phyloP scores from a whole-genome alignment of 2,329 filamentous ascomycete species.

The Fusarium beomiforme region DNA sequence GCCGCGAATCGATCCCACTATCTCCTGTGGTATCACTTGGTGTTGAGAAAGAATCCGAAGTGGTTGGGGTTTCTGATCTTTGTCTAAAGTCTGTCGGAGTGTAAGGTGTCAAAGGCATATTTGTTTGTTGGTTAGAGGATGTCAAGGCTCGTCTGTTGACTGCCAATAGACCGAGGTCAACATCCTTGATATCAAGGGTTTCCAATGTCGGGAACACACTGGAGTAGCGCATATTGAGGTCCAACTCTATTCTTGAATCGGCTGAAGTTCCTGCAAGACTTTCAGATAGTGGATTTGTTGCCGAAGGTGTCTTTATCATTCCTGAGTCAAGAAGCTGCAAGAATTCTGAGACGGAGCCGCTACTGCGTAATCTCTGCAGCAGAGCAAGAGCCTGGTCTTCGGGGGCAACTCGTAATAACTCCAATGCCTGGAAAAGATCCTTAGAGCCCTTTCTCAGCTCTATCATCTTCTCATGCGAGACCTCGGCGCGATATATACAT shows the following conservation, averaged over 20 bases:
- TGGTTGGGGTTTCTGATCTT: background rate
- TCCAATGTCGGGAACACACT: background rate
- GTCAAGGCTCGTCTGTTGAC: background rate
- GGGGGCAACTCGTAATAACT: background rate
- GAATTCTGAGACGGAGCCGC: constrained; percentile 6
- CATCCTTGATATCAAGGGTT: background rate
- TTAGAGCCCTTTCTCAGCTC: constrained; percentile 7
- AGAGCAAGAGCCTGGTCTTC: background rate
- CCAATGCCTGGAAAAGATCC: constrained; percentile 9
- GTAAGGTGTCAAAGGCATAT: background rate
- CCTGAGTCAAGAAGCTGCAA: background rate
- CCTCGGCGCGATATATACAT: constrained; percentile 17
- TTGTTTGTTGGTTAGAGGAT: background rate
- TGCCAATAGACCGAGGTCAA: constrained; percentile 1
- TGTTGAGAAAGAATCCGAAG: background rate
- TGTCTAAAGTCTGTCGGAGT: background rate
- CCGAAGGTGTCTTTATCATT: fast-evolving
- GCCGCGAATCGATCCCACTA: background rate
- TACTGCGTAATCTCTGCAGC: background rate
- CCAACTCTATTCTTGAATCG: background rate
- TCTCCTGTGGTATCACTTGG: background rate
- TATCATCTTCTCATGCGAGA: constrained; percentile 11
- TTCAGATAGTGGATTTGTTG: background rate
- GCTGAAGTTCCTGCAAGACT: background rate
- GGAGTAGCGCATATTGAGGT: constrained; percentile 10